Conservation (phyloP, 352 stramenopile genomes). For the Phytophthora gonapodyides region DNA sequence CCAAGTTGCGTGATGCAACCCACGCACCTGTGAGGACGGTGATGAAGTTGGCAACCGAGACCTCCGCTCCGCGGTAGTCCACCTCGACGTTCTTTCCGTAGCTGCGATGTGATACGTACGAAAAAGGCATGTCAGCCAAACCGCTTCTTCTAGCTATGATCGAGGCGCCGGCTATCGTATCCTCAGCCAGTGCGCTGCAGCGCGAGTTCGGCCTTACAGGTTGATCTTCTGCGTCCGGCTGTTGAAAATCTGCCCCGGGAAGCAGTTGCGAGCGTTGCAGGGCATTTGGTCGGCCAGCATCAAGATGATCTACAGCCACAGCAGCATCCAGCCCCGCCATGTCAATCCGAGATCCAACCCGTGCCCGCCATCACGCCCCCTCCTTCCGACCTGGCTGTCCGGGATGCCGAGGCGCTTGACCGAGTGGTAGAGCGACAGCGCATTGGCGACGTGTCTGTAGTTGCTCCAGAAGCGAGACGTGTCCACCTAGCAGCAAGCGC, state of each 20-base stretch:
- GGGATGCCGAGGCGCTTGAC: slow-evolving; percentile 93
- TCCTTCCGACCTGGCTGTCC: slow-evolving; percentile 86
- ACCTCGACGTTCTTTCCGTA: slow-evolving; percentile 94
- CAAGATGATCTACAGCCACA: slow-evolving; percentile 86
- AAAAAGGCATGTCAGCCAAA: slow-evolving; percentile 9
- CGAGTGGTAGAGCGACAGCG: slow-evolving; percentile 94
- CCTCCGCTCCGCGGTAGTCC: slow-evolving; percentile 95
- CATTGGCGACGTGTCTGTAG: slow-evolving; percentile 96
- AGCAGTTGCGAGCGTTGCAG: slow-evolving; percentile 92
- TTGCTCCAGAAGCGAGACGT: slow-evolving; percentile 98
- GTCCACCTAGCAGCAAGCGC: slow-evolving; percentile 65
- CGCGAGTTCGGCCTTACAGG: slow-evolving; percentile 38
- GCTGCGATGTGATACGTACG: slow-evolving; percentile 19
- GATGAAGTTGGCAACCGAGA: slow-evolving; percentile 97
- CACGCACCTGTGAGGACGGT: slow-evolving; percentile 87
- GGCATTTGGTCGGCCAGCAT: slow-evolving; percentile 98
- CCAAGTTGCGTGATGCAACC: neutral
- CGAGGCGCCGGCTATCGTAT: too few relatives aligned
- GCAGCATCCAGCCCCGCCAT: neutral
- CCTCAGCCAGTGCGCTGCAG: too few relatives aligned
- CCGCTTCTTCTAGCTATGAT: neutral
- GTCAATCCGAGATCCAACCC: neutral
- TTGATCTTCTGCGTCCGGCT: slow-evolving; percentile 91
- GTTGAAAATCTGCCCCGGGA: slow-evolving; percentile 91
- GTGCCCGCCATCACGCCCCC: neutral